Base-by-base conservation (phyloP, 2,329 filamentous ascomycete genomes). In the Tolypocladium paradoxum region DNA sequence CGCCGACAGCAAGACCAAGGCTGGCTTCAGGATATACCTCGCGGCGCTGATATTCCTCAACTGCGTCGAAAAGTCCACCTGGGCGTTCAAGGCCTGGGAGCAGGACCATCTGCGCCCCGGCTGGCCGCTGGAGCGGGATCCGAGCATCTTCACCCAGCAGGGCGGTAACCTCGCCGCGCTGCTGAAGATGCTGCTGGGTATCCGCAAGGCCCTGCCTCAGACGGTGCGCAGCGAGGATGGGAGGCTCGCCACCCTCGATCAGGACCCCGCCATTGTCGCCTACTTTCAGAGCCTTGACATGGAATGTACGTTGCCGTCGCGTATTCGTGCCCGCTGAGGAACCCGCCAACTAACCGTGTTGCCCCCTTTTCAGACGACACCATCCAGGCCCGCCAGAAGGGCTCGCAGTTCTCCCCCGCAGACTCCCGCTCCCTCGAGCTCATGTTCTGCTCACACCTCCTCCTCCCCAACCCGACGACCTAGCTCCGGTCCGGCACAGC, bases 11-110 rank as follows among this genome's bases (percentile, higher is more conserved):
- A 81, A 82, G 61, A 75, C 74, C 53, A 79, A 76, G 59, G 74
- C 81, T 51, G 77, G 77, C 34, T 83, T 83, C 60, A 76, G 76
- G 58, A 78, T 83, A 67, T 85, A 82, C 60, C 74, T 85, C 24
- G 77, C 81, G 3, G 76, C 79, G 3, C 65, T 85, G 53, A 77
- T 85, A 52, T 77, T 85, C 56, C 74, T 85, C 48, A 84, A 83
- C 61, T 84, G 81, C 58, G 73, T 85, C 16, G 83, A 86, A 62
- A 85, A 85, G 68, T 82, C 81, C 0, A 85, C 82, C 0, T 86
- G 82, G 83, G 78, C 80, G 1, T 85, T 85, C 68, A 83, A 84
- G 57, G 81, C 79, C 2, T 86, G 82, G 81, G 81, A 84, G 59
- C 79, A 84, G 62, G 76, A 81, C 53, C 77, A 78, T 49, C 73